A percentile compares a stretch with the other conserved stretches of the same genome.
phyloP scores from a whole-genome alignment of 140 eudicot species.

The Oenanthe javanica region DNA sequence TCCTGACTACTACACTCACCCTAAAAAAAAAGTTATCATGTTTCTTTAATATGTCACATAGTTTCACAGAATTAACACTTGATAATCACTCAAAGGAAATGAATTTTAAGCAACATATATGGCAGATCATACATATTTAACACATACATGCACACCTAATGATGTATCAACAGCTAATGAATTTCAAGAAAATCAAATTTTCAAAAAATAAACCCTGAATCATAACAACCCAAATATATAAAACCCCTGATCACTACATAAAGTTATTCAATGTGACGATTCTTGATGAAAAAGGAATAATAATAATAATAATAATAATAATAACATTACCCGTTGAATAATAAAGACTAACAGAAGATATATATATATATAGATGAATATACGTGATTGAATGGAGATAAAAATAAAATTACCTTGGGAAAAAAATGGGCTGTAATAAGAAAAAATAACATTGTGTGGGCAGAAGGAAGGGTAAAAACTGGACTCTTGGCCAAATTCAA shows the following conservation, averaged over 20 bases:
- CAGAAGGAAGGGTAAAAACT: background rate
- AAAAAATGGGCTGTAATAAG: too few relatives aligned
- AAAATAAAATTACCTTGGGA: background rate
- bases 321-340: background rate
- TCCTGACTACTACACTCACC: background rate
- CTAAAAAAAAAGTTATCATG: background rate
- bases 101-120: background rate
- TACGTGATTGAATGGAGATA: background rate
- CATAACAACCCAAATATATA: background rate
- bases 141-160: background rate
- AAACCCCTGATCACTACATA: background rate
- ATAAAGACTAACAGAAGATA: background rate
- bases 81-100: background rate
- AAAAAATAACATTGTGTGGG: background rate
- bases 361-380: too few relatives aligned
- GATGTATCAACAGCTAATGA: background rate
- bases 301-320: too few relatives aligned
- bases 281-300: background rate
- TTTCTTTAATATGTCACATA: background rate
- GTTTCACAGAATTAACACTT: too few relatives aligned
- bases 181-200: background rate
- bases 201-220: background rate
- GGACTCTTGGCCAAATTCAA: background rate
- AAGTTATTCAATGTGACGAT: background rate
- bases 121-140: too few relatives aligned